Evolutionary conservation across 495 filamentous ascomycete species (phyloP).

Genomic region (Aspergillus homomorphus): DNA sequence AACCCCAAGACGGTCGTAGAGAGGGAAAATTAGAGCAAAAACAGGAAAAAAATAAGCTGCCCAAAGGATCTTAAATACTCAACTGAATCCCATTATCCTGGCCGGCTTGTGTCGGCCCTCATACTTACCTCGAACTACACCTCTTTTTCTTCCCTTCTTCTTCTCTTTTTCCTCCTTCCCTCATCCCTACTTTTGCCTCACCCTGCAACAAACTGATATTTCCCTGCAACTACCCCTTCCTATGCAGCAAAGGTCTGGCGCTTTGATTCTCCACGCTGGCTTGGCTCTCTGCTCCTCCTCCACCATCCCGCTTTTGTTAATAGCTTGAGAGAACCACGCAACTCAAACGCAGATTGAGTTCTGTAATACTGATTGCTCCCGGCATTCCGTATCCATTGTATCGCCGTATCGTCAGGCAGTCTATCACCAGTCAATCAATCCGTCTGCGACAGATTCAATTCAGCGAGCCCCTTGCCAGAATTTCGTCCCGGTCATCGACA

Average conservation of each 20-base stretch:
- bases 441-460: slow-evolving; percentile 8
- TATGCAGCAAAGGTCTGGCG: slow-evolving; percentile 5
- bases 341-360: slow-evolving; percentile 20
- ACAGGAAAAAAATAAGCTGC: neutral
- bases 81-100: neutral
- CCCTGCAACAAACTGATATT: neutral
- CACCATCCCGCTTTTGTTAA: slow-evolving; percentile 13
- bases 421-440: slow-evolving; percentile 6
- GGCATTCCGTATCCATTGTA: slow-evolving; percentile 16
- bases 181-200: neutral
- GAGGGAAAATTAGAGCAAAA: neutral
- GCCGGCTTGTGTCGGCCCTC: neutral
- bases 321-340: slow-evolving; percentile 15
- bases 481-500: slow-evolving; percentile 2
- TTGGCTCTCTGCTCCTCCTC: slow-evolving; percentile 3
- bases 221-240: neutral
- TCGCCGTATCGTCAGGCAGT: slow-evolving; percentile 16
- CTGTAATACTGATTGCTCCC: slow-evolving; percentile 17
- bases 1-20: neutral
- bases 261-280: slow-evolving; percentile 3
- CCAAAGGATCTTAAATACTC: slow-evolving; percentile 6
- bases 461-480: neutral
- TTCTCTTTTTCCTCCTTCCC: slow-evolving; percentile 3
- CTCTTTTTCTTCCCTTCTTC: neutral
- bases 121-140: neutral